Base-by-base conservation (phyloP, 225 moss, liverwort and hornwort genomes). In the Anthoceros angustus region DNA sequence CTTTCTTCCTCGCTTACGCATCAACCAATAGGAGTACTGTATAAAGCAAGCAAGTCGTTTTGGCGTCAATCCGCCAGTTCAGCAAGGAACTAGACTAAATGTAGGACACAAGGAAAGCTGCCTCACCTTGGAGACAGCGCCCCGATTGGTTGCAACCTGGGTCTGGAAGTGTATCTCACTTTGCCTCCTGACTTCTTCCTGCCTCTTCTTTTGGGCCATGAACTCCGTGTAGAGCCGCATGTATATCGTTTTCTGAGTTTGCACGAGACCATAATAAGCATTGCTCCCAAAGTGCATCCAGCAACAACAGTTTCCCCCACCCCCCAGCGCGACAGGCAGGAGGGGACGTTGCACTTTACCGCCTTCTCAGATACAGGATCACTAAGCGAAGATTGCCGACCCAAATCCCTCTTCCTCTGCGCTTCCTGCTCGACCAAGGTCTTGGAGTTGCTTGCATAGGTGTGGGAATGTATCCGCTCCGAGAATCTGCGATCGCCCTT, bases 201-300 rank as follows among this genome's bases (percentile, higher is more conserved):
- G 77, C 67, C 82, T 71, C 69, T 86, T 77, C 70, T 90, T 84
- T 41, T 94, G 93, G 70, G 87, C 72, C 24, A 86, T 65, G 65
- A 82, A 83, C 68, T 94, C 90, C 67, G 93, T 84, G 65, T 94
- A 94, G 26, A 94, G 81, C 61, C 90, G 90, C 87, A 87, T 86
- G 41, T 75, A 86, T 21, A 90, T 87, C 68, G 93, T 84, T 83
- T 90, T 86, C 93, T 93, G 85, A 72, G 67, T 21, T 21, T 42
- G 9, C 21, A 42, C 25, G 7, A 48, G 32, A 32, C 32, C 32
- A 32, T 32, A 4, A 32, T 32, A 4, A 32, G 32, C 1, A 32
- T 32, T 32, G 32, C 32, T 32, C 32, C 32, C 32, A 32, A 1
- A 32, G 32, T 32, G 32, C 32, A 32, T 32, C 32, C 32, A 32